Evolutionary conservation across 2,329 filamentous ascomycete species (phyloP), one percentile per base, ranked within the genome.

Genomic region (Thermoascus crustaceus): DNA sequence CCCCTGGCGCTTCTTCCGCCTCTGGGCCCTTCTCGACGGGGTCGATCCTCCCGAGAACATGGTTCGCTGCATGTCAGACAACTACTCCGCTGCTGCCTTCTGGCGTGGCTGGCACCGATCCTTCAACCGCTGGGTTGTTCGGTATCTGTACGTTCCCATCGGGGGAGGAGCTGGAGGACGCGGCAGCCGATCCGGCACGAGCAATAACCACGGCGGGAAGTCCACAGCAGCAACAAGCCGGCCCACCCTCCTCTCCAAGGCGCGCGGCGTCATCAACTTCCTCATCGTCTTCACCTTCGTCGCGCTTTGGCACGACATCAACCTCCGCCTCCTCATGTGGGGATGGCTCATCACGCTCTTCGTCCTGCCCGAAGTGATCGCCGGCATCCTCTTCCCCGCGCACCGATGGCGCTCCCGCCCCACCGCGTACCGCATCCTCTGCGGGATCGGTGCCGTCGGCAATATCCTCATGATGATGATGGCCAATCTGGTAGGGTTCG

Each of bases 41-140:
- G 78, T 98, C 48, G 91, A 98, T 54, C 86, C 91, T 0, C 89
- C 91, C 0, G 91, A 98, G 65, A 98, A 98, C 66, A 95, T 98
- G 86, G 76, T 95, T 36, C 84, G 91, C 48, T 98, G 93, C 63
- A 86, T 95, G 64, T 88, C 80, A 54, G 79, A 98, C 67, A 96
- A 96, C 60, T 95, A 88, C 67, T 88, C 82, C 45, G 82, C 86
- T 0, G 73, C 88, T 25, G 80, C 81, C 13, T 98, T 98, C 66
- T 98, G 91, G 91, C 84, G 91, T 43, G 80, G 79, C 20, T 98
- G 93, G 93, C 91, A 98, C 63, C 80, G 88, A 34, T 86, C 79
- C 44, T 96, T 85, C 69, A 96, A 96, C 65, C 82, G 87, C 47
- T 98, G 88, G 87, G 75, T 91, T 38, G 73, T 96, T 33, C 80